Evolutionary conservation across 108 stramenopile genomes (phyloP), one percentile per base, ranked within the genome.

Genomic region (Cyclotella cryptica): DNA sequence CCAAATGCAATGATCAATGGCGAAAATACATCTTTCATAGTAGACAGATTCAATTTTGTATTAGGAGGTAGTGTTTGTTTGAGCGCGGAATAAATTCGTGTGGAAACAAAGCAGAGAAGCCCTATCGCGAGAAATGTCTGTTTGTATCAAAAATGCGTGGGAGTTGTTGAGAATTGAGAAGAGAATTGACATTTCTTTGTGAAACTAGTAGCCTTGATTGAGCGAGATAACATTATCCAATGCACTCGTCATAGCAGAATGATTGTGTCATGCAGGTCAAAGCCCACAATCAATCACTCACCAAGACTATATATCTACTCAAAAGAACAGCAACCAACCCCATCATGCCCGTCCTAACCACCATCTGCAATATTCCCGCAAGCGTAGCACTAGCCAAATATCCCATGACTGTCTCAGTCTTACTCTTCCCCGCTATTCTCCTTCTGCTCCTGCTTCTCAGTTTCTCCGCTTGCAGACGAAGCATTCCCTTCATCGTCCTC

Each of bases 331-430:
- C 84, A 7, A 87, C 86, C 1, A 72, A 11, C 15, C 83, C 93
- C 88, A 92, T 87, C 78, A 91, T 67, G 83, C 88, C 78, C 28
- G 93, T 95, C 55, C 91, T 81, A 10, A 95, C 88, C 11, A 67
- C 86, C 72, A 92, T 70, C 69, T 95, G 93, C 57, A 95, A 53
- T n/a, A 95, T 66, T 18, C 74, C 69, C 9, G 90, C 88, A 3
- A 95, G 55, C 19, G 87, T 87, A 53, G 85, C 81, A 57, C 79
- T 86, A 13, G 92, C 90, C 75, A 95, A 80, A 65, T 95, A 90
- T 28, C 86, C 86, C 58, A 95, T 83, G 67, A 95, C 86, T 0
- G 84, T 84, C 61, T 92, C 82, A 0, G 81, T 52, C 47, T 57
- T 43, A 13, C 43, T 42, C 2, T 61, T 62, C 22, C 29, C 27